Conservation (phyloP, 2,329 filamentous ascomycete species). For the Alternaria dauci region DNA sequence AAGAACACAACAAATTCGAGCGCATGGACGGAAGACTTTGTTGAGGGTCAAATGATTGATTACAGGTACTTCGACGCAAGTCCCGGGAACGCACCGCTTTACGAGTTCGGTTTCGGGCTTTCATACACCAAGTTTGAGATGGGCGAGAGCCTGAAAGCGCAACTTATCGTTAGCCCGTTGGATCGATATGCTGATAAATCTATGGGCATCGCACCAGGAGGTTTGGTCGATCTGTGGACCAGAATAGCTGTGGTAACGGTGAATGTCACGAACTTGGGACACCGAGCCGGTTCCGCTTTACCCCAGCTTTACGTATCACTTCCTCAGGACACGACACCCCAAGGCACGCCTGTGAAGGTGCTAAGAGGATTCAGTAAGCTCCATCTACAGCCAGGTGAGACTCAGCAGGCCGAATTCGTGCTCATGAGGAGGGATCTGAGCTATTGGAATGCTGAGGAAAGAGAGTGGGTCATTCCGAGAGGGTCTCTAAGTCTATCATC, state of each 20-base stretch:
- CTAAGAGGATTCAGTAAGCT: no score
- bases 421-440: not conserved
- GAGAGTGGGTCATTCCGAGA: not conserved
- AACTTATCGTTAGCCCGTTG: no score
- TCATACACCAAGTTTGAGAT: conserved; percentile 48
- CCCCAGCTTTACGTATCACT: no score
- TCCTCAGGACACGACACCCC: no score
- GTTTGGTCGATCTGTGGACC: conserved; percentile 64
- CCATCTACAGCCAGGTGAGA: not conserved
- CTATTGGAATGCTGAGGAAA: not conserved
- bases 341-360: no score
- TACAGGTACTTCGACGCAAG: conserved; percentile 62
- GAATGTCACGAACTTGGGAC: conserved; percentile 62
- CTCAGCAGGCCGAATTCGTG: not conserved
- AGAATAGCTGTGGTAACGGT: conserved; percentile 59
- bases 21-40: conserved; percentile 60
- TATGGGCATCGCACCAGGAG: conserved; percentile 59
- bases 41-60: conserved; percentile 62
- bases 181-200: no score
- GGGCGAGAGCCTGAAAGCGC: conserved; percentile 14
- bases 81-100: no score
- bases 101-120: conserved; percentile 32
- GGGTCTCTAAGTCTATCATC: not conserved
- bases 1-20: conserved; percentile 44
- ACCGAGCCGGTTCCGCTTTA: conserved; percentile 46